These are phyloP conservation scores for Vigna radiata DNA, from an alignment of 306 rosid species.

Conservation along the genomic window DNA sequence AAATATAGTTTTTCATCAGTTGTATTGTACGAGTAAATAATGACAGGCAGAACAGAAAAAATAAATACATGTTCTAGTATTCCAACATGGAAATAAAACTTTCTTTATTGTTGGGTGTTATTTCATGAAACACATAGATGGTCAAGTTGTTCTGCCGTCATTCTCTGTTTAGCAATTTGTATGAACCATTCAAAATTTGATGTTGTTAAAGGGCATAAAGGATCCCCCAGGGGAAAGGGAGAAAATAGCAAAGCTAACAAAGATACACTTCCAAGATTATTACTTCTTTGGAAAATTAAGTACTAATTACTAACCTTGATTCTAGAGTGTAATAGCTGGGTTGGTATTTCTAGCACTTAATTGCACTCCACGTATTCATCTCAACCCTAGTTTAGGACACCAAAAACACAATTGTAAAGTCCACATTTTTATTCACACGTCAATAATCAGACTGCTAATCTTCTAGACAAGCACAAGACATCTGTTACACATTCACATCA, in stretches of 20 bases:
- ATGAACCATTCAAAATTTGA: conserved; percentile 1
- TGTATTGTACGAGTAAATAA: conserved; percentile 3
- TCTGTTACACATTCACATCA: conserved; percentile 20
- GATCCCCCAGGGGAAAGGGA: not conserved
- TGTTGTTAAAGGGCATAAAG: not conserved
- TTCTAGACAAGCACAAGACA: conserved; percentile 27
- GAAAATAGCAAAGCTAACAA: conserved; percentile 3
- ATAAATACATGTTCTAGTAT: conserved; percentile 3
- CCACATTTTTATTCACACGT: conserved; percentile 7
- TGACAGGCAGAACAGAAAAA: conserved; percentile 1
- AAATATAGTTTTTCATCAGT: conserved; percentile 4
- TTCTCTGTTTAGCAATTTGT: not conserved
- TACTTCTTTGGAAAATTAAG: conserved; percentile 18
- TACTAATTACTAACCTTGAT: conserved; percentile 27
- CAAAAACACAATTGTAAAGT: conserved; percentile 7
- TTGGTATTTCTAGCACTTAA: conserved; percentile 21
- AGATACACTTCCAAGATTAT: conserved; percentile 11
- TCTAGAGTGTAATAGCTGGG: conserved; percentile 25
- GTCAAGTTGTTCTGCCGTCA: not conserved
- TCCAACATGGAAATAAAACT: conserved; percentile 5
- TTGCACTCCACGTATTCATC: conserved; percentile 21
- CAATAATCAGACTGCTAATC: conserved; percentile 3
- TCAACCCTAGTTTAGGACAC: conserved; percentile 35
- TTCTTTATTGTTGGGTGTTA: not conserved
- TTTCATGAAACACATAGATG: conserved; percentile 5